Evolutionary conservation across 2,329 filamentous ascomycete genomes (phyloP), one percentile per base, ranked within the genome.

Genomic region (Tolypocladium ovalisporum): DNA sequence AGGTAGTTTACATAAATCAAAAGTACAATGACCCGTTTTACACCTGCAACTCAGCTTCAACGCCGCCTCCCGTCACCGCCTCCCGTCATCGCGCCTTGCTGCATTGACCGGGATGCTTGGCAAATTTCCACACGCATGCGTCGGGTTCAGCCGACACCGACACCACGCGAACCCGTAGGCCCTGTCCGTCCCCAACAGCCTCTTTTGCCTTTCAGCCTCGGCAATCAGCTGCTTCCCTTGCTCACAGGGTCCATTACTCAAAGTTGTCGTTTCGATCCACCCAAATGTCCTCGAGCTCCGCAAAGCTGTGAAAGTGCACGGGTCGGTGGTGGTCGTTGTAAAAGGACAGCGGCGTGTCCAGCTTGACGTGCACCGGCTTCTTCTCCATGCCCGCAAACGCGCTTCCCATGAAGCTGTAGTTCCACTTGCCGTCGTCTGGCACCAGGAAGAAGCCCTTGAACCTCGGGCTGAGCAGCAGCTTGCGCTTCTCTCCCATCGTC

Each of bases 331-430:
- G 81, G 66, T 92, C 91, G 69, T 88, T 92, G 75, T 99, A 99
- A 75, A 96, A 97, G 10, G 88, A 80, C 64, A 87, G 74, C 22
- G 94, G 94, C 49, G 90, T 95, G 73, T 97, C 95, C 56, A 99
- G 86, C 79, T 94, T 94, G 65, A 97, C 92, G 65, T 91, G 88
- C 49, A 97, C 83, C 4, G 86, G 81, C 76, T 90, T 90, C 85
- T 97, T 97, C 76, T 96, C 91, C 62, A 96, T 81, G 44, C 86
- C 85, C 17, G 87, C 85, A 69, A 97, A 99, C 0, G 86, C 85
- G 63, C 86, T 90, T 57, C 94, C 94, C 86, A 97, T 90, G 79
- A 99, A 99, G 72, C 89, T 94, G 77, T 97, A 99, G 74, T 99
- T 99, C 94, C 94, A 99, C 60, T 88, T 81, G 61, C 86, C 86